phyloP scores from a whole-genome alignment of 176 grass and related monocot species.

The Cocos nucifera region DNA sequence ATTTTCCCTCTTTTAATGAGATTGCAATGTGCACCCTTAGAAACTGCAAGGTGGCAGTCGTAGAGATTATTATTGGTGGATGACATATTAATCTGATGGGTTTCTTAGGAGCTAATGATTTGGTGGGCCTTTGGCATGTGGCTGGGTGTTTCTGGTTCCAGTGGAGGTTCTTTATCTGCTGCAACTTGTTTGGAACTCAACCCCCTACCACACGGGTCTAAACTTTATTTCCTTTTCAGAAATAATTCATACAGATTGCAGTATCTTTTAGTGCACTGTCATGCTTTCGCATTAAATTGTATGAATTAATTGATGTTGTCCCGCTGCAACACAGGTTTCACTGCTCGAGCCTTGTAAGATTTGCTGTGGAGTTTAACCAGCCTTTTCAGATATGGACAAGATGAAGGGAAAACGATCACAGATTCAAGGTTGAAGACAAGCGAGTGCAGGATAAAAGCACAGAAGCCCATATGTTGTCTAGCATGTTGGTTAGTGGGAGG shows the following conservation, averaged over 20 bases:
- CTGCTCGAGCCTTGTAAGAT: neutral
- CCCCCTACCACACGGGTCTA: neutral
- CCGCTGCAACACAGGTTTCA: constrained; percentile 11
- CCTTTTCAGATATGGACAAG: neutral
- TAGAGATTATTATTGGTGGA: too few relatives aligned
- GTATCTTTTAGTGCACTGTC: constrained; percentile 14
- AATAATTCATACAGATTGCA: neutral
- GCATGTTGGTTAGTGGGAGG: neutral
- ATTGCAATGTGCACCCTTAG: too few relatives aligned
- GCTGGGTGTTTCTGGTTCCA: neutral
- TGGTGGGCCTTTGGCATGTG: neutral
- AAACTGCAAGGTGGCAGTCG: too few relatives aligned
- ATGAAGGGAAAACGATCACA: neutral
- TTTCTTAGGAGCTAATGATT: neutral
- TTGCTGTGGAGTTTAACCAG: neutral
- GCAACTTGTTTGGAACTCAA: too few relatives aligned
- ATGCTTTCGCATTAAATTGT: neutral
- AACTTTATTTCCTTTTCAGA: constrained; percentile 14
- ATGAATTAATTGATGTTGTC: constrained; percentile 6
- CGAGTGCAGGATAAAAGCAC: neutral
- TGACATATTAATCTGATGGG: neutral
- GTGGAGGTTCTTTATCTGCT: neutral
- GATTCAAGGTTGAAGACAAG: neutral
- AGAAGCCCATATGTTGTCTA: neutral
- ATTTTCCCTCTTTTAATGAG: neutral